Conservation (phyloP, 768 basidiomycete species). For the Mycena floridula region DNA sequence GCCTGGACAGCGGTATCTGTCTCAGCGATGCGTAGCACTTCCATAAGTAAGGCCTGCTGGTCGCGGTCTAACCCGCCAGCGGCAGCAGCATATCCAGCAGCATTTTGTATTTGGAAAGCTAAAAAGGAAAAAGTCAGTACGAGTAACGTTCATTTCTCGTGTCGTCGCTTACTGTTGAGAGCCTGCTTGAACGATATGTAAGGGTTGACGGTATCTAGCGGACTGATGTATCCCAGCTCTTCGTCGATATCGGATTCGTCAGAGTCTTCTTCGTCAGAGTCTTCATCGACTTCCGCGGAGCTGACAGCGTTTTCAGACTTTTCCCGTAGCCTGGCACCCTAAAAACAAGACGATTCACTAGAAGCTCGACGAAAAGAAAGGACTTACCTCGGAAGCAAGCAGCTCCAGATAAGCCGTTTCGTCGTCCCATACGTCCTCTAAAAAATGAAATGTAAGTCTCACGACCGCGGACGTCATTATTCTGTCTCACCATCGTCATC, state of each 20-base stretch:
- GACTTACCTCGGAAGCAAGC: slow-evolving; percentile 71
- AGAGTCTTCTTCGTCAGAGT: slow-evolving; percentile 46
- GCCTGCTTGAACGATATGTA: slow-evolving; percentile 77
- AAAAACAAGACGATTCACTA: slow-evolving; percentile 2
- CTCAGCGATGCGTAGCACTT: slow-evolving; percentile 74
- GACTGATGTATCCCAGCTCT: slow-evolving; percentile 81
- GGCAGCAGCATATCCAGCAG: slow-evolving; percentile 58
- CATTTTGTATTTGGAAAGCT: slow-evolving; percentile 78
- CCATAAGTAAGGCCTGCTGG: slow-evolving; percentile 78
- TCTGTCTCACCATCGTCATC: slow-evolving; percentile 58
- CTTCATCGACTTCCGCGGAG: slow-evolving; percentile 19
- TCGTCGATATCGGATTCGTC: slow-evolving; percentile 65
- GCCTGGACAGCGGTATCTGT: no score
- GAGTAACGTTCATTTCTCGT: no score
- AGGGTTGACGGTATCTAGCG: slow-evolving; percentile 73
- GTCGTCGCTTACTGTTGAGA: slow-evolving; percentile 70
- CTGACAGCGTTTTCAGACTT: slow-evolving; percentile 37
- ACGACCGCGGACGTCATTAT: not conserved
- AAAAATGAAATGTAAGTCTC: not conserved
- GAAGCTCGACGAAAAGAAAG: slow-evolving; percentile 2
- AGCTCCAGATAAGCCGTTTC: slow-evolving; percentile 85
- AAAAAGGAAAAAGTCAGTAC: slow-evolving; percentile 7
- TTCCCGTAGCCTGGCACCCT: slow-evolving; percentile 73
- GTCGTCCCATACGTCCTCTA: slow-evolving; percentile 88
- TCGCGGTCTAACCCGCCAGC: slow-evolving; percentile 70